Percentiles rank a stretch among this genome's conserved stretches.
Evolutionary conservation across 2,329 filamentous ascomycete species (phyloP).

Genomic region (Talaromyces marneffei): DNA sequence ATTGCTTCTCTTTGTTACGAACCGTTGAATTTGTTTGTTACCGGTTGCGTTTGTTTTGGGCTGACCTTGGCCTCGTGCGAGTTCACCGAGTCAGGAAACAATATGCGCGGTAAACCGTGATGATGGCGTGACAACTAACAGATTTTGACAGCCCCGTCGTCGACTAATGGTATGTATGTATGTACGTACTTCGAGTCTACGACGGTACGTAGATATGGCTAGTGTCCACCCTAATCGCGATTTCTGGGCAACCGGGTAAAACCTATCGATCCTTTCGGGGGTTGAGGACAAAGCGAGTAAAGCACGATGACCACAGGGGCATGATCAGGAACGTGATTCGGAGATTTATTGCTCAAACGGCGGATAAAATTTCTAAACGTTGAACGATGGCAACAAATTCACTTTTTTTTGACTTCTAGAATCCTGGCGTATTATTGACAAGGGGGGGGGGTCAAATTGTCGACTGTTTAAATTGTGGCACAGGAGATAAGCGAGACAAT

Average conservation of each 20-base stretch:
- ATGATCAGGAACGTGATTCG: background rate
- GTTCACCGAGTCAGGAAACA: background rate
- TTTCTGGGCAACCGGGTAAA: background rate
- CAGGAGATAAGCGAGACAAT: constrained; percentile 3
- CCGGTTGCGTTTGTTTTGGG: background rate
- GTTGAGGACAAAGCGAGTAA: background rate
- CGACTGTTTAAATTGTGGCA: background rate
- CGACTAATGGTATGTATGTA: background rate
- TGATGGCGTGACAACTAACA: background rate
- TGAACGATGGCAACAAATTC: background rate
- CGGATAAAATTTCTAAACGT: background rate
- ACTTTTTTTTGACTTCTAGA: background rate
- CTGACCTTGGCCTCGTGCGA: background rate
- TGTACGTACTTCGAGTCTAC: background rate
- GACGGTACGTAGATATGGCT: background rate
- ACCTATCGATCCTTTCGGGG: background rate
- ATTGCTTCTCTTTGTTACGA: background rate
- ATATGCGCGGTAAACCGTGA: background rate
- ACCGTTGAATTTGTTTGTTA: background rate
- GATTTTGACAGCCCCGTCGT: background rate
- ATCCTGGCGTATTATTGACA: background rate
- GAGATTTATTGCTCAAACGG: background rate
- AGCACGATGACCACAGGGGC: background rate
- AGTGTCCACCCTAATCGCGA: background rate
- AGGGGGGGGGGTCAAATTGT: background rate